Conservation (phyloP, 805 yeast genomes). For the Candida argentea region DNA sequence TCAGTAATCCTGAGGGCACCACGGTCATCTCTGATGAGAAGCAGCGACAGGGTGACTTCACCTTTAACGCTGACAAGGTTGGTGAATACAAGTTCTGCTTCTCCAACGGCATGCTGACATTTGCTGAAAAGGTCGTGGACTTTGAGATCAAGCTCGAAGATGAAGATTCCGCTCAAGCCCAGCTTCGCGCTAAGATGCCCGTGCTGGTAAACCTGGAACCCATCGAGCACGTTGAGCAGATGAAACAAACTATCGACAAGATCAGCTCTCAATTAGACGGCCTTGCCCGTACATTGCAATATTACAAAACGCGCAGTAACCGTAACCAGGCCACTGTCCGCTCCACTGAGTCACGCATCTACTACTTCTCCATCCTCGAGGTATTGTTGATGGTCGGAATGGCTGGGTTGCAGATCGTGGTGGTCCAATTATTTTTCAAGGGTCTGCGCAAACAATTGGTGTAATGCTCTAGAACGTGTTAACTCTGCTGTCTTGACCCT, state of each 20-base stretch:
- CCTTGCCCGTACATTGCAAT: conserved; percentile 53
- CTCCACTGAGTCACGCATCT: conserved; percentile 68
- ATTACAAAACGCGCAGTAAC: conserved; percentile 83
- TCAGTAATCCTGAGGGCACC: conserved; percentile 48
- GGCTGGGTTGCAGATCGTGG: conserved; percentile 58
- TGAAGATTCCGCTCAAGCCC: conserved; percentile 16
- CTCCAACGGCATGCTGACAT: conserved; percentile 69
- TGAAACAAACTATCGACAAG: conserved; percentile 43
- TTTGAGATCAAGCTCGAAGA: conserved; percentile 59
- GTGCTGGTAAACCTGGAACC: conserved; percentile 37
- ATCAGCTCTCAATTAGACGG: conserved; percentile 53
- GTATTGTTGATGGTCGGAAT: conserved; percentile 64
- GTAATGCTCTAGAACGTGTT: conserved; percentile 9
- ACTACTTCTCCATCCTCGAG: conserved; percentile 65
- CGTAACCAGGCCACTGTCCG: conserved; percentile 85
- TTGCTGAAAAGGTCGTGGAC: conserved; percentile 75
- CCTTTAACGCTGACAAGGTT: conserved; percentile 47
- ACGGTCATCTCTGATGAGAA: conserved; percentile 44
- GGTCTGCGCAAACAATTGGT: conserved; percentile 62
- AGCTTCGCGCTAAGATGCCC: conserved; percentile 56
- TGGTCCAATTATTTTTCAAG: conserved; percentile 63
- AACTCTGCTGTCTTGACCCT: too few relatives aligned
- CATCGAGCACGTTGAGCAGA: conserved; percentile 40
- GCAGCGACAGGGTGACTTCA: conserved; percentile 73
- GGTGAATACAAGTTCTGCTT: conserved; percentile 91